Evolutionary conservation across 2,329 filamentous ascomycete genomes (phyloP).

Genomic region (Aureobasidium sp.): DNA sequence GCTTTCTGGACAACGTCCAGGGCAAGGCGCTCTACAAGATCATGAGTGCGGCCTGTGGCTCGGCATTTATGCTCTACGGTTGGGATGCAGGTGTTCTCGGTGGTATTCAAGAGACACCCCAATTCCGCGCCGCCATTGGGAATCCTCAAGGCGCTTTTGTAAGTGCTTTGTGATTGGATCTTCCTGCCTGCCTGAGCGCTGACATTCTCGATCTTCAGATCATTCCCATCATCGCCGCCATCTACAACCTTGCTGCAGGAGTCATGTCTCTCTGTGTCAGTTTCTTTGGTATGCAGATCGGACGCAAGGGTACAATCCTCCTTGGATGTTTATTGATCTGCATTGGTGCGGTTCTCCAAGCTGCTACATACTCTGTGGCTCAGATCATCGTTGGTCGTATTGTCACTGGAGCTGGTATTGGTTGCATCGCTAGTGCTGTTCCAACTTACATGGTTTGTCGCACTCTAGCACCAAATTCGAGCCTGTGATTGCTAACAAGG

Average conservation of each 20-base stretch:
- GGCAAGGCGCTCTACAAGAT: slow-evolving; percentile 26
- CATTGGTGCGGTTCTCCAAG: slow-evolving; percentile 27
- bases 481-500: slow-evolving; percentile 13
- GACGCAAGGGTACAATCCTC: slow-evolving; percentile 25
- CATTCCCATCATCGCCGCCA: slow-evolving; percentile 24
- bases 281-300: slow-evolving; percentile 26
- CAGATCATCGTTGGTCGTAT: slow-evolving; percentile 29
- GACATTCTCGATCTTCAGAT: slow-evolving; percentile 16
- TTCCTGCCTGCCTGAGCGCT: too few species aligned
- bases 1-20: slow-evolving; percentile 20
- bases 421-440: slow-evolving; percentile 27
- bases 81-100: slow-evolving; percentile 26
- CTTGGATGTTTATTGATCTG: slow-evolving; percentile 27
- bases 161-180: too few species aligned
- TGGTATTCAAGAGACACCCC: slow-evolving; percentile 19
- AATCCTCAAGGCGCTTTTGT: slow-evolving; percentile 20
- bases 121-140: slow-evolving; percentile 22
- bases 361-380: slow-evolving; percentile 25
- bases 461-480: slow-evolving; percentile 5
- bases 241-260: slow-evolving; percentile 23
- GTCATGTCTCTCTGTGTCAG: slow-evolving; percentile 21
- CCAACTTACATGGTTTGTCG: slow-evolving; percentile 28
- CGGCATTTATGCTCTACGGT: slow-evolving; percentile 28
- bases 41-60: slow-evolving; percentile 26
- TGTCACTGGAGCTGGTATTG: slow-evolving; percentile 24